Evolutionary conservation across 148 eudicot species (phyloP).

Genomic region (Fagopyrum esculentum): DNA sequence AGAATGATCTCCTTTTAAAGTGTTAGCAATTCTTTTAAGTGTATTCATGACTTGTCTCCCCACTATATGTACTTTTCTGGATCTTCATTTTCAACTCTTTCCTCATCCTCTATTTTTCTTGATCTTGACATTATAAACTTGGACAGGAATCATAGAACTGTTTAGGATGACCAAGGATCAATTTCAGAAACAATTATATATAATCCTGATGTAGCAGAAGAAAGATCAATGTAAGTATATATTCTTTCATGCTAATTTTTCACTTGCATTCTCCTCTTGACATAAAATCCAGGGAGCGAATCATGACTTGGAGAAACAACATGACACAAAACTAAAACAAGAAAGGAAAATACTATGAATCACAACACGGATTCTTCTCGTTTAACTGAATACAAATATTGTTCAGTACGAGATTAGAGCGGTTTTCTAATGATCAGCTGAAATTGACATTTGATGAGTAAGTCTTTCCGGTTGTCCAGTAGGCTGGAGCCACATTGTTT

Average conservation of each 20-base stretch:
- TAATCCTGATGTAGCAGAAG: too few species aligned
- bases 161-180: too few species aligned
- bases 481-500: conserved; percentile 46
- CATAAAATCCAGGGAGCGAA: conserved; percentile 1
- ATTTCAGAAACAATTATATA: too few species aligned
- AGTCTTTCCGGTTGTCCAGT: conserved; percentile 53
- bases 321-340: neutral
- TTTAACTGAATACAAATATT: neutral
- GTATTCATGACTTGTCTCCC: neutral
- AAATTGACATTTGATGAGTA: conserved; percentile 48
- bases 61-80: neutral
- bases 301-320: neutral
- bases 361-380: neutral
- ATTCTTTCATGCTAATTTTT: neutral
- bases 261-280: conserved; percentile 10
- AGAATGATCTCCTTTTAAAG: neutral
- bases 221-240: too few species aligned
- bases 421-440: conserved; percentile 19
- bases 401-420: neutral
- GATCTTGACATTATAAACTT: too few species aligned
- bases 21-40: neutral
- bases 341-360: neutral
- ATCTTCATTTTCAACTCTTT: neutral
- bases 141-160: too few species aligned
- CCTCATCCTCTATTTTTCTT: neutral